Evolutionary conservation across 208 protist genomes (phyloP).

Genomic region (Trichomonas gallinae): DNA sequence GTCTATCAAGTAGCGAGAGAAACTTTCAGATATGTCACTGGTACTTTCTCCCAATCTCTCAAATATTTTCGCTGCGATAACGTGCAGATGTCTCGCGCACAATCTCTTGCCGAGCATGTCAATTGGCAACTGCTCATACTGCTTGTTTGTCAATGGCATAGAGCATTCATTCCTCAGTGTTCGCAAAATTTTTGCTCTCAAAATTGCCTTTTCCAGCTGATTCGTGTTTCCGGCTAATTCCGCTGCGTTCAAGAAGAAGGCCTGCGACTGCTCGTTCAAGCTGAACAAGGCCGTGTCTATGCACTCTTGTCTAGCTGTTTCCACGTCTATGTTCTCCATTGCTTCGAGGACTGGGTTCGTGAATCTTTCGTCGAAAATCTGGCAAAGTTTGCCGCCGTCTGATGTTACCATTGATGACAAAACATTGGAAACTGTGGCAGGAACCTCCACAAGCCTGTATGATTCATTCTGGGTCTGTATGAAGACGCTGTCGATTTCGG

Average conservation of each 20-base stretch:
- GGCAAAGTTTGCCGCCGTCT: neutral
- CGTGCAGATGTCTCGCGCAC: neutral
- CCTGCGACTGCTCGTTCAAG: neutral
- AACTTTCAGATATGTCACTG: neutral
- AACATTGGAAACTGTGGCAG: neutral
- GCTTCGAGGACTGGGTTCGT: neutral
- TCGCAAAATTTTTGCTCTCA: neutral
- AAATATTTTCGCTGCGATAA: neutral
- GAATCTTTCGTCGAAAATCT: neutral
- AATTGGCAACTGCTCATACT: neutral
- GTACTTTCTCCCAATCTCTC: neutral
- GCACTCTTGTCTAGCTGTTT: neutral
- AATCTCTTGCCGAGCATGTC: neutral
- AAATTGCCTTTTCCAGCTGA: neutral
- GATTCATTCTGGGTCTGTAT: neutral
- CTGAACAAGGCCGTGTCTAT: neutral
- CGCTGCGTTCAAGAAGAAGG: neutral
- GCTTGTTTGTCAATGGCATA: neutral
- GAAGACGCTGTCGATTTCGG: neutral
- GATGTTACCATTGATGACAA: neutral
- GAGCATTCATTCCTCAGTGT: neutral
- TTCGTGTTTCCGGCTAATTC: neutral
- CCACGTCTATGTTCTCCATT: neutral
- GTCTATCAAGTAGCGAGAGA: neutral
- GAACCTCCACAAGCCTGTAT: neutral